Conservation (phyloP, 768 basidiomycete genomes). For the Tylopilus felleus region DNA sequence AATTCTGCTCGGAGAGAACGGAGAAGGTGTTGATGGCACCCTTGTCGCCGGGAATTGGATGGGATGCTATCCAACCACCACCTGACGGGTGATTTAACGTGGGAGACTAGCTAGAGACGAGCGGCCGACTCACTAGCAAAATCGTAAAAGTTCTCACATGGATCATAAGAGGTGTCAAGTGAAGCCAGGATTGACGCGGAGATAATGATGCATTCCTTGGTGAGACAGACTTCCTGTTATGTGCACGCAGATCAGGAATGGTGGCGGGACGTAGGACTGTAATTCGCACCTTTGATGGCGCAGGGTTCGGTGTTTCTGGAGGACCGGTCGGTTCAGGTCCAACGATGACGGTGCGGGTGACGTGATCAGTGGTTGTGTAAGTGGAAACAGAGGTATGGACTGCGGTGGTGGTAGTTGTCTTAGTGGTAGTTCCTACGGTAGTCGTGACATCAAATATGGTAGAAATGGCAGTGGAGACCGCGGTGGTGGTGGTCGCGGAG, state of each 20-base stretch:
- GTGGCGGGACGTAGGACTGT: not conserved
- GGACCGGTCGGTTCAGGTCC: conserved; percentile 39
- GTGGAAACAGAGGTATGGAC: conserved; percentile 38
- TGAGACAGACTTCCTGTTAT: conserved; percentile 63
- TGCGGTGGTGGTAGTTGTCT: conserved; percentile 35
- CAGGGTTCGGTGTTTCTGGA: conserved; percentile 54
- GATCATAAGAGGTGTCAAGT: conserved; percentile 79
- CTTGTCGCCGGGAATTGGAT: conserved; percentile 88
- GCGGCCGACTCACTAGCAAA: conserved; percentile 71
- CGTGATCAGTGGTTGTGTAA: conserved; percentile 35
- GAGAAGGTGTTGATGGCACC: conserved; percentile 70
- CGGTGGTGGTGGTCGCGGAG: conserved; percentile 34
- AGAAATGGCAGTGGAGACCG: conserved; percentile 31
- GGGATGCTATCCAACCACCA: conserved; percentile 80
- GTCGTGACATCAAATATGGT: conserved; percentile 34
- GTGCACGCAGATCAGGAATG: conserved; percentile 3
- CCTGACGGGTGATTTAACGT: conserved; percentile 40
- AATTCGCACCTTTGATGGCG: conserved; percentile 48
- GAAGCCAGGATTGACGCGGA: conserved; percentile 79
- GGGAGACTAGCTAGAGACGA: not conserved
- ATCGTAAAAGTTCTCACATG: conserved; percentile 93
- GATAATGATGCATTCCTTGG: conserved; percentile 75
- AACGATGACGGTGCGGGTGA: conserved; percentile 41
- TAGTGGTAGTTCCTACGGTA: conserved; percentile 41
- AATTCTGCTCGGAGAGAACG: conserved; percentile 68